phyloP scores from a whole-genome alignment of 257 asterid species.

The Pogostemon cablin region DNA sequence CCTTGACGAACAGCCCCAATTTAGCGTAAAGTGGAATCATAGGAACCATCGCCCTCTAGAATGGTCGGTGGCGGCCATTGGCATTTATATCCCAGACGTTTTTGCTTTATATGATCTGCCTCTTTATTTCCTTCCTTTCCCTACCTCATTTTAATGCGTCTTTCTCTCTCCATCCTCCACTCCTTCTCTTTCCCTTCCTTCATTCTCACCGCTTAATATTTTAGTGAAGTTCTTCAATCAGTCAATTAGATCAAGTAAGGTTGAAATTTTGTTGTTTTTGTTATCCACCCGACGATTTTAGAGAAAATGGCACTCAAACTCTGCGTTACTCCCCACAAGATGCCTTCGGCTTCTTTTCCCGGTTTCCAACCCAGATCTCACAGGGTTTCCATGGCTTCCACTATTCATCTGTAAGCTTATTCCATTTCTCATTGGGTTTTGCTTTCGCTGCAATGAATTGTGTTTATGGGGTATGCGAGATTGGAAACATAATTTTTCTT shows the following conservation, averaged over 20 bases:
- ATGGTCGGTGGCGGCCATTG: conserved; percentile 36
- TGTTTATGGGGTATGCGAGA: conserved; percentile 22
- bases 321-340: conserved; percentile 38
- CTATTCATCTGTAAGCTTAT: conserved; percentile 46
- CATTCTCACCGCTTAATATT: neutral
- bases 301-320: conserved; percentile 50
- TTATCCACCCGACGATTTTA: neutral
- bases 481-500: neutral
- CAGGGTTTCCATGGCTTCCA: conserved; percentile 53
- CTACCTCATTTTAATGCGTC: conserved; percentile 18
- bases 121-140: neutral
- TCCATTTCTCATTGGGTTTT: neutral
- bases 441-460: neutral
- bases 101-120: neutral
- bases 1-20: conserved; percentile 29
- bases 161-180: conserved; percentile 23
- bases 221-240: conserved; percentile 6
- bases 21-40: conserved; percentile 23
- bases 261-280: conserved; percentile 5
- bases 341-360: conserved; percentile 34
- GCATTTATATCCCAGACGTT: conserved; percentile 29
- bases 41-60: conserved; percentile 43
- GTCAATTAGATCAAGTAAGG: neutral
- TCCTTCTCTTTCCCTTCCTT: conserved; percentile 10
- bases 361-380: conserved; percentile 52